Percentiles rank a stretch among this genome's conserved stretches.
phyloP scores from a whole-genome alignment of 208 protist species.

The Angomonas ambiguus region DNA sequence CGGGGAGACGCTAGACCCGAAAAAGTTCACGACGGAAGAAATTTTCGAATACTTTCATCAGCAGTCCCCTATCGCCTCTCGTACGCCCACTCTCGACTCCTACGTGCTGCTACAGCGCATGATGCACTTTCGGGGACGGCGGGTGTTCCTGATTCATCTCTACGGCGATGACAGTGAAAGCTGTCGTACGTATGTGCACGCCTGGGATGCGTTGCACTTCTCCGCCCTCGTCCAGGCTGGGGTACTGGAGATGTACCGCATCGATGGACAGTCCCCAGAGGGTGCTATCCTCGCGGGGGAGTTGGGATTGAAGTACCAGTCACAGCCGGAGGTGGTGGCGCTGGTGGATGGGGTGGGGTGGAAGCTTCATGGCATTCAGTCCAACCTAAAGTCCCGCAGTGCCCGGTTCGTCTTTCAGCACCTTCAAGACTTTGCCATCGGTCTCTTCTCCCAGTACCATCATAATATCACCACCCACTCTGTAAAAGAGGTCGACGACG shows the following conservation, averaged over 20 bases:
- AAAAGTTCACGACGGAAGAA: conserved; percentile 44
- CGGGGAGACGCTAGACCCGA: conserved; percentile 48
- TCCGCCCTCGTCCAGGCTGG: conserved; percentile 50
- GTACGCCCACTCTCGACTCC: conserved; percentile 47
- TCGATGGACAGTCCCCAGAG: conserved; percentile 60
- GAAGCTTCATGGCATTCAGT: conserved; percentile 38
- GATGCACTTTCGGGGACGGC: conserved; percentile 52
- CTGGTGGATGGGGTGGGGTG: conserved; percentile 70
- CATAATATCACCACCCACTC: conserved; percentile 25
- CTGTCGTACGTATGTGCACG: conserved; percentile 49
- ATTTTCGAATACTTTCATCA: conserved; percentile 75
- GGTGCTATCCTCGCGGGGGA: conserved; percentile 30
- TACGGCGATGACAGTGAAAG: conserved; percentile 64
- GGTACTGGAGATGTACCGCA: conserved; percentile 75
- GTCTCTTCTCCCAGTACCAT: conserved; percentile 61
- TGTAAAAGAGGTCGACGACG: conserved; percentile 19
- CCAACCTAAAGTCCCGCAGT: conserved; percentile 29
- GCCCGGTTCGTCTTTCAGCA: conserved; percentile 25
- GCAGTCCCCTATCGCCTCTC: conserved; percentile 72
- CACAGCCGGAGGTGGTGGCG: conserved; percentile 32
- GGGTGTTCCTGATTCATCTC: conserved; percentile 66
- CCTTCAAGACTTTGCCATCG: conserved; percentile 69
- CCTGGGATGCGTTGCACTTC: conserved; percentile 70
- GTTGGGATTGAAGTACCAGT: conserved; percentile 30
- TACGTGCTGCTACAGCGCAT: conserved; percentile 37